Evolutionary conservation across 1,284 basidiomycete species (phyloP).

Genomic region (Tylopilus sp.): DNA sequence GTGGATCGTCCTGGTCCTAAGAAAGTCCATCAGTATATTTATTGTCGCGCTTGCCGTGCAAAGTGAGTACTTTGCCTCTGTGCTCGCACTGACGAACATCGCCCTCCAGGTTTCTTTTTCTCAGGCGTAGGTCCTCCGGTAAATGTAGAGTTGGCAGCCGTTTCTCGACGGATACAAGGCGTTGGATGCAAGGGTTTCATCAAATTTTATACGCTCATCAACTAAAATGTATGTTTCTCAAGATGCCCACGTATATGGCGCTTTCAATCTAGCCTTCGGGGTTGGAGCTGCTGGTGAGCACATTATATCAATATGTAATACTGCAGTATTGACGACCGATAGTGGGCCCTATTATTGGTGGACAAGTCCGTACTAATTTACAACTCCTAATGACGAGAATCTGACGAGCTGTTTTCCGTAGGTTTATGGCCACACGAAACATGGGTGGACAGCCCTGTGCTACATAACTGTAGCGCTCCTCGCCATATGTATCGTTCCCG

Average conservation of each 20-base stretch:
- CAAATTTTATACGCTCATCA: not conserved
- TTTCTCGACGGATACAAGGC: slow-evolving; percentile 52
- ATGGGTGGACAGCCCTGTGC: slow-evolving; percentile 58
- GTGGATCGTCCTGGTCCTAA: slow-evolving; percentile 57
- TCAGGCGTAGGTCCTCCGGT: slow-evolving; percentile 56
- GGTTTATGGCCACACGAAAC: slow-evolving; percentile 52
- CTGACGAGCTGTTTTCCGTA: slow-evolving; percentile 25
- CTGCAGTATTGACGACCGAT: slow-evolving; percentile 8
- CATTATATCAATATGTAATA: not conserved
- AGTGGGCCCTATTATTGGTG: slow-evolving; percentile 71
- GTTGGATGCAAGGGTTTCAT: slow-evolving; percentile 55
- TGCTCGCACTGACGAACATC: slow-evolving; percentile 3
- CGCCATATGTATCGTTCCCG: slow-evolving; percentile 37
- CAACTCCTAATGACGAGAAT: not conserved
- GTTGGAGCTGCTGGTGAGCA: slow-evolving; percentile 51
- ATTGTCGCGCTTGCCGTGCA: slow-evolving; percentile 55
- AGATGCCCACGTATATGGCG: slow-evolving; percentile 63
- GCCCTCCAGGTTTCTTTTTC: slow-evolving; percentile 51
- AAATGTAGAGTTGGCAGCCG: slow-evolving; percentile 59
- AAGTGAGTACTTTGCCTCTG: slow-evolving; percentile 39
- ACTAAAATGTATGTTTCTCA: slow-evolving; percentile 11
- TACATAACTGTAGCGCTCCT: slow-evolving; percentile 45
- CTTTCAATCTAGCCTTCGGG: slow-evolving; percentile 67
- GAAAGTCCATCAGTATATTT: slow-evolving; percentile 54
- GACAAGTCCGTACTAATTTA: slow-evolving; percentile 45